A percentile compares a stretch with the other conserved stretches of the same genome.
Evolutionary conservation across 768 basidiomycete genomes (phyloP).

Genomic region (Boletus vinaceobasis): DNA sequence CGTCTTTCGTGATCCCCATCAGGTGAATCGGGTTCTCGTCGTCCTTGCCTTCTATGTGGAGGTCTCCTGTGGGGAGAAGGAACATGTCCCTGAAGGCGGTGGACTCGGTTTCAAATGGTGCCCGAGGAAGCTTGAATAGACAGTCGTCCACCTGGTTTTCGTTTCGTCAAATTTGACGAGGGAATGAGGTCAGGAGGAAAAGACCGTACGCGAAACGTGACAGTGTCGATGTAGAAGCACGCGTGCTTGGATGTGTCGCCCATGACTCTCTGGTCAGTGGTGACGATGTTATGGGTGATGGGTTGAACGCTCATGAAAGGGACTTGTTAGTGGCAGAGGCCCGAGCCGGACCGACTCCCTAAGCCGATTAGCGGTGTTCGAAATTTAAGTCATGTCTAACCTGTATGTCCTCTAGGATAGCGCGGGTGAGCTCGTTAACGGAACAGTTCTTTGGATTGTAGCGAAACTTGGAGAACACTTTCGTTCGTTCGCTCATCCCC

Average conservation of each 20-base stretch:
- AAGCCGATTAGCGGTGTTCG: no score
- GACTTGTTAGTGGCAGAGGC: no score
- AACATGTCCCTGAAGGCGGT: conserved; percentile 20
- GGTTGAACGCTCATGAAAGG: no score
- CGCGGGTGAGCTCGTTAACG: no score
- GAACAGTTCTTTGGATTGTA: not conserved
- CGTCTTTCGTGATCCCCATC: conserved; percentile 9
- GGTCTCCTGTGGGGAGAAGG: conserved; percentile 9
- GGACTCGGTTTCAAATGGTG: conserved; percentile 15
- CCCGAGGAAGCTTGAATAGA: conserved; percentile 20
- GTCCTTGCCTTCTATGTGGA: conserved; percentile 6
- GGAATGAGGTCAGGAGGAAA: not conserved
- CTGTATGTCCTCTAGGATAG: no score
- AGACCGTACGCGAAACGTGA: conserved; percentile 14
- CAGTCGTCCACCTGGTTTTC: conserved; percentile 16
- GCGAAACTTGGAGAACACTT: not conserved
- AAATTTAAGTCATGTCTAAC: no score
- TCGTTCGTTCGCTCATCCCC: no score
- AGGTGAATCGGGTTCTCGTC: conserved; percentile 17
- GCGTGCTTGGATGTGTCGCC: not conserved
- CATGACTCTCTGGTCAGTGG: not conserved
- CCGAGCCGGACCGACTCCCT: no score
- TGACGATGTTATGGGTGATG: not conserved
- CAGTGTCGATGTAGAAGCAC: conserved; percentile 7
- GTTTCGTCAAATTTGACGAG: not conserved